Evolutionary conservation across 768 basidiomycete species (phyloP).

Genomic region (Rossbeevera mucosa): DNA sequence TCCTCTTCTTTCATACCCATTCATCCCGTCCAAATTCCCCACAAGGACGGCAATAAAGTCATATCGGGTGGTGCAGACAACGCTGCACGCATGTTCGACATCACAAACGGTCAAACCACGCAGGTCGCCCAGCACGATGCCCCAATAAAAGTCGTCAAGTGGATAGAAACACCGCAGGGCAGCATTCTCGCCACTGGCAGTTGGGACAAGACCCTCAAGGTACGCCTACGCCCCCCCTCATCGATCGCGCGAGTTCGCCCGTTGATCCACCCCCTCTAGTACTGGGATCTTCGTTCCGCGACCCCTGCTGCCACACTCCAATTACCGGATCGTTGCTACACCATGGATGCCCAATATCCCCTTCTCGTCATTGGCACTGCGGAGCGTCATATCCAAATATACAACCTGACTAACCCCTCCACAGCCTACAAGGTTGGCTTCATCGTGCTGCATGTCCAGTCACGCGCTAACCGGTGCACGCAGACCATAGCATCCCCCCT

Average conservation of each 20-base stretch:
- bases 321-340: constrained; percentile 89
- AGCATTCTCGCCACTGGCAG: constrained; percentile 88
- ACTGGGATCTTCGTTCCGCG: constrained; percentile 86
- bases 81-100: constrained; percentile 89
- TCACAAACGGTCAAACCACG: constrained; percentile 70
- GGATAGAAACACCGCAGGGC: constrained; percentile 70
- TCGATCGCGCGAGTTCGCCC: background rate
- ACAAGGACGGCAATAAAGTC: constrained; percentile 82
- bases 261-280: constrained; percentile 45
- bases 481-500: constrained; percentile 82
- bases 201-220: constrained; percentile 98
- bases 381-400: constrained; percentile 87
- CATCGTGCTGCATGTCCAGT: constrained; percentile 12
- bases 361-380: constrained; percentile 92
- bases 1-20: background rate
- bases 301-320: constrained; percentile 72
- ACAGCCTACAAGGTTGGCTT: constrained; percentile 66
- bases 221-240: constrained; percentile 29
- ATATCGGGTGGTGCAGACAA: constrained; percentile 95
- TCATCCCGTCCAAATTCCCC: constrained; percentile 2
- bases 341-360: constrained; percentile 75
- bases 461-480: background rate
- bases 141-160: constrained; percentile 77
- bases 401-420: constrained; percentile 79
- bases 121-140: constrained; percentile 92